Base-by-base conservation (phyloP, 768 basidiomycete genomes). In the Paxillus ammoniavirescens region DNA sequence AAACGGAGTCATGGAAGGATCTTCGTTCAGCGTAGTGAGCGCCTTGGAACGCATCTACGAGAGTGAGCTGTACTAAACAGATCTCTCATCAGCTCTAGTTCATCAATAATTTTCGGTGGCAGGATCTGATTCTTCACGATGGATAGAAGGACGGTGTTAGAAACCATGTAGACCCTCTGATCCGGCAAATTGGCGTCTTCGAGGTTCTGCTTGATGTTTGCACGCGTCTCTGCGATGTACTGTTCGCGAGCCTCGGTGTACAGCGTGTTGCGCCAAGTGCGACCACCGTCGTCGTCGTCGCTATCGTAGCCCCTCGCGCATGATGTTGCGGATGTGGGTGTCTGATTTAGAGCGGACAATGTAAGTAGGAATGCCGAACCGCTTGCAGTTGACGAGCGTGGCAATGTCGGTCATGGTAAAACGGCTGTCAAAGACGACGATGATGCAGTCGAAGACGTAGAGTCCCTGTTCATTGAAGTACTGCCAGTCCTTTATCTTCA, bases 121-220 rank as follows among this genome's bases (percentile, higher is more conserved):
- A 13, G 21, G 33, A 2, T 33, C 49, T 56, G 62, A 1, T 57
- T 50, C 18, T 40, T 18, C 49, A 70, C 55, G 37, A 68, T 46
- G 21, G 31, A 47, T 33, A 57, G 28, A 42, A 70, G n/a, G 38
- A 62, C 52, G 23, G n/a, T 44, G 49, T 46, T 56, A 30, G 66
- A 67, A 14, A 67, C 52, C 23, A 69, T 62, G 36, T 69, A 69
- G 6, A 69, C 68, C 4, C 58, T 61, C 50, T 64, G 62, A 36
- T 64, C 43, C 3, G 65, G 49, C 14, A 69, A 52, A 35, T 61
- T 62, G 0, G 64, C 68, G 0, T 61, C 55, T n/a, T 58, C 37
- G 37, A 69, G 35, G 50, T 62, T 62, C 2, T 13, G 7, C 36
- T 53, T 41, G 2, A 69, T 62, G 21, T 47, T 66, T 8, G 47